Base-by-base conservation (phyloP, 768 basidiomycete genomes). In the Coprinopsis sp. region DNA sequence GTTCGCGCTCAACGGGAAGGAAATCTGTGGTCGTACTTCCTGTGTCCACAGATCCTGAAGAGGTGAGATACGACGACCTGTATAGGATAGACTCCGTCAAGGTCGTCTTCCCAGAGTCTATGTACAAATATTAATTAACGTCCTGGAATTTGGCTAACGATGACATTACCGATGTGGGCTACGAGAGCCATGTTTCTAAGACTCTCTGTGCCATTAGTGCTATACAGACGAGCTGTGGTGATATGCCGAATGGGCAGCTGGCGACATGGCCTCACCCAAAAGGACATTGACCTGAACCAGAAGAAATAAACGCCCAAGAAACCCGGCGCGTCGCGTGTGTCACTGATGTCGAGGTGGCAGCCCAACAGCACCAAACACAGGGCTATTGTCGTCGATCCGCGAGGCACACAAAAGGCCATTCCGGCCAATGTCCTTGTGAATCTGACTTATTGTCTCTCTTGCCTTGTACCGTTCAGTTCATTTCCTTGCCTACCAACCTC, bases 21-120 rank as follows among this genome's bases (percentile, higher is more conserved):
- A 92, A 93, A 61, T 93, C 91, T 3, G 91, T 93, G 1, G 83
- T 91, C 6, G 91, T 94, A 52, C 90, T 92, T 16, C 91, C 91
- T 3, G 84, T 86, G 60, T 93, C 91, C 11, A 93, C 91, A 2
- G 91, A 81, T 18, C 91, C 91, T 8, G 88, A 77, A 22, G 75
- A 66, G 4, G 79, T 72, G 23, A 93, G 68, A 61, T 87, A 91
- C 1, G 77, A 74, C 5, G 88, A 89, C 43, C 76, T 79, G 46
- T 84, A 76, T 19, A 93, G 71, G 33, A 93, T 87, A 8, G 91
- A 92, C 66, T 93, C 90, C 1, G 90, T 91, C 21, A 93, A 62
- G 3, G 90, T 92, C 0, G 90, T 92, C 68, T 92, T 92, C 24
- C 90, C 90, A 6, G 90, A 91, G 64, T 92, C 90, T 91, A 29